Evolutionary conservation across 2,329 filamentous ascomycete genomes (phyloP).

Genomic region (Xylaria sp.): DNA sequence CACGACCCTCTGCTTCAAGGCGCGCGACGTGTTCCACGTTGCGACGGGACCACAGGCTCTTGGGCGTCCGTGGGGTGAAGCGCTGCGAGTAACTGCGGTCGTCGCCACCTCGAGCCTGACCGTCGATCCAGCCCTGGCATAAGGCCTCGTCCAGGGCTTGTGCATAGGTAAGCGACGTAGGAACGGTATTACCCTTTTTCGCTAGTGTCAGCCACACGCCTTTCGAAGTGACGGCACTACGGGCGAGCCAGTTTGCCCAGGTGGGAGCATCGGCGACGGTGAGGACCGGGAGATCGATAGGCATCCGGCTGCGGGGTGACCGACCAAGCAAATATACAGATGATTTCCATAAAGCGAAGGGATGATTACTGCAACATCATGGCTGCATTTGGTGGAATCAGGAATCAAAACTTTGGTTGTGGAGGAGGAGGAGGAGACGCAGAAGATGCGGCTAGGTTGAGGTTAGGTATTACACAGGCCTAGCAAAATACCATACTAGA

Average conservation of each 20-base stretch:
- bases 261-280: constrained; percentile 31
- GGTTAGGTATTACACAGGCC: no score
- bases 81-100: constrained; percentile 57
- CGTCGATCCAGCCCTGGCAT: constrained; percentile 69
- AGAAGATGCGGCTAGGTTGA: no score
- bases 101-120: constrained; percentile 53
- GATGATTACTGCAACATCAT: neutral
- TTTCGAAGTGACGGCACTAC: constrained; percentile 29
- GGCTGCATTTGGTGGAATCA: neutral
- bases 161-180: constrained; percentile 39
- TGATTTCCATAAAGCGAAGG: neutral
- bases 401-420: no score
- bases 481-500: neutral
- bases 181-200: constrained; percentile 34
- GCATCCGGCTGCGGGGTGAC: constrained; percentile 22
- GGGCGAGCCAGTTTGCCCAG: constrained; percentile 38
- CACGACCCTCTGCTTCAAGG: constrained; percentile 53
- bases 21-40: constrained; percentile 59
- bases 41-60: constrained; percentile 64
- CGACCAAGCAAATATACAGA: neutral
- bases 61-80: constrained; percentile 61
- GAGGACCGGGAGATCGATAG: constrained; percentile 32
- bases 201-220: constrained; percentile 40
- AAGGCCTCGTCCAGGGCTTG: constrained; percentile 62
- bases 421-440: no score